Evolutionary conservation across 2,329 filamentous ascomycete genomes (phyloP), one percentile per base, ranked within the genome.

Genomic region (Ramularia endophylla): DNA sequence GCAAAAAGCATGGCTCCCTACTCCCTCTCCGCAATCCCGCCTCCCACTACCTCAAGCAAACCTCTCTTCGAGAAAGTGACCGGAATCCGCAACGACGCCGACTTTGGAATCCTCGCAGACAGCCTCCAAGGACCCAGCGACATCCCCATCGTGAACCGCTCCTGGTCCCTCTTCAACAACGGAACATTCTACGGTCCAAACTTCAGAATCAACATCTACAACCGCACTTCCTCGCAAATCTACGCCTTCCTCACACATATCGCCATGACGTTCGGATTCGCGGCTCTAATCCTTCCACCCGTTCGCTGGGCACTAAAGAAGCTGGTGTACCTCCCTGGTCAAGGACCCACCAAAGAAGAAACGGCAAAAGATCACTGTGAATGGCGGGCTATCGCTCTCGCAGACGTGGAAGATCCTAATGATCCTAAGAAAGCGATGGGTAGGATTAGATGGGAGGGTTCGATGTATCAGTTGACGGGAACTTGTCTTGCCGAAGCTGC

Each of bases 391-490:
- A 68, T 85, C 15, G 85, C 75, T 1, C 70, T 67, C n/a, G 78
- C 81, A 0, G 81, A 85, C 51, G 64, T 40, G 46, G 60, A 58
- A 3, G 66, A 72, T 54, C 55, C 60, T 38, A 62, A 58, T 41
- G 64, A 62, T 16, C 61, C 65, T 13, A 66, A 78, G 63, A 69
- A 73, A 53, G 81, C 77, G 0, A 73, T 71, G 36, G 74, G 71
- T 38, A 72, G 71, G 38, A 72, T 78, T 29, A 67, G 70, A 51
- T 80, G 71, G 50, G 62, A 71, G 3, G 82, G 83, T 3, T 75
- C 75, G 52, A 69, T 80, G 58, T 90, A 89, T 60, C 65, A 68
- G n/a, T 63, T 86, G 38, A 87, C 83, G 3, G 85, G 74, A 0
- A 56, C 80, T 13, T 69, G 83, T 19, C 57, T 85, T 11, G 73